Conservation (phyloP, 2,329 filamentous ascomycete species). For the Epichloe glyceriae region DNA sequence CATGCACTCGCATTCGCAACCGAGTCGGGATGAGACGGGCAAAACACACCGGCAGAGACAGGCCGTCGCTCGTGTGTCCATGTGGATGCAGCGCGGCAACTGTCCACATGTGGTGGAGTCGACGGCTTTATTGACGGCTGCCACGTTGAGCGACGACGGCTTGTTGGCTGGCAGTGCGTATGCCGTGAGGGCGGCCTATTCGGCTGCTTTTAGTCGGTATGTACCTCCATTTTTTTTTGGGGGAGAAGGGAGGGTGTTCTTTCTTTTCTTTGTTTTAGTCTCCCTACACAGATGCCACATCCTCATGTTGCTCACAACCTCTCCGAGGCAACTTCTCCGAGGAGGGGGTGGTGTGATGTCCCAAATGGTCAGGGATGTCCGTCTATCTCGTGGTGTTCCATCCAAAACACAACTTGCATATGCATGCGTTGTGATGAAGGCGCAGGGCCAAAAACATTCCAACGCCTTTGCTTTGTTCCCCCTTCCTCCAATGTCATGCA, state of each 20-base stretch:
- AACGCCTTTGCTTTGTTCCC: not conserved
- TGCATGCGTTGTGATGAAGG: not conserved
- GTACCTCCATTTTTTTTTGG: constrained; percentile 13
- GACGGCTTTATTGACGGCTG: constrained; percentile 59
- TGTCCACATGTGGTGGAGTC: constrained; percentile 72
- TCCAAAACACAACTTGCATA: not conserved
- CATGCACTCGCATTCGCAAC: not conserved
- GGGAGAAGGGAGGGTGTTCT: not conserved
- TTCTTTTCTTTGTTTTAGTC: not conserved
- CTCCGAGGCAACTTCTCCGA: not conserved
- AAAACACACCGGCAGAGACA: constrained; percentile 21
- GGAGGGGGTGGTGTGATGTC: not conserved
- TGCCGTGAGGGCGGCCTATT: constrained; percentile 56
- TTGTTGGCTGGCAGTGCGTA: constrained; percentile 34
- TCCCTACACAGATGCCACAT: not conserved
- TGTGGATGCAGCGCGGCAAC: constrained; percentile 61
- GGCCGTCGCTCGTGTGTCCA: constrained; percentile 45
- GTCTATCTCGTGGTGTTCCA: not conserved
- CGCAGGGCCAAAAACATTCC: not conserved
- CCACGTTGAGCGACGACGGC: constrained; percentile 49
- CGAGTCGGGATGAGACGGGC: constrained; percentile 5
- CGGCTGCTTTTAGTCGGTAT: constrained; percentile 61
- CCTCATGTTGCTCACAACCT: not conserved
- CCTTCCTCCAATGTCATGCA: not conserved
- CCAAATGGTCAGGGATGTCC: not conserved